A percentile compares a stretch with the other conserved stretches of the same genome.
phyloP scores from a whole-genome alignment of 176 grass and related monocot genomes.

The Rhynchospora pubera region DNA sequence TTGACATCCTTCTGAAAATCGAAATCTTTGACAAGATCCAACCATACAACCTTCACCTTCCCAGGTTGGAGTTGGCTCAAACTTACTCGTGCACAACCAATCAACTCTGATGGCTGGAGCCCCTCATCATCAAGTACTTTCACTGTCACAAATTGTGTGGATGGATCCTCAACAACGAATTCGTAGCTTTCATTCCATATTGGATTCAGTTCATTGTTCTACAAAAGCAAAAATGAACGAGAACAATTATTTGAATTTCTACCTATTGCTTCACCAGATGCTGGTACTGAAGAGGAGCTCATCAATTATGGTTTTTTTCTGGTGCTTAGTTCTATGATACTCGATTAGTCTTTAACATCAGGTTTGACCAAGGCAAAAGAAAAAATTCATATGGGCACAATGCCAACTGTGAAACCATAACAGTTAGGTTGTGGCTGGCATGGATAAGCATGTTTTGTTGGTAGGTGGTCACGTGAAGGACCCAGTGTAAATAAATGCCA shows the following conservation, averaged over 20 bases:
- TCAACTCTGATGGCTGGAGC: constrained; percentile 63
- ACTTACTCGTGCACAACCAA: constrained; percentile 71
- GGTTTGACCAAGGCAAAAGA: background rate
- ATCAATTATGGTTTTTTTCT: background rate
- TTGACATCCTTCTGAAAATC: constrained; percentile 76
- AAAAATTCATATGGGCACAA: background rate
- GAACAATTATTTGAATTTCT: background rate
- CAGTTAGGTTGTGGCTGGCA: background rate
- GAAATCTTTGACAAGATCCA: constrained; percentile 89
- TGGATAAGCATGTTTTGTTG: background rate
- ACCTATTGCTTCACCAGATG: background rate
- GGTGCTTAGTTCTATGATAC: background rate
- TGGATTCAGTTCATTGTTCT: constrained; percentile 98
- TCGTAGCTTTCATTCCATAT: constrained; percentile 98
- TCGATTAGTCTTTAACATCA: background rate
- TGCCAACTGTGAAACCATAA: background rate
- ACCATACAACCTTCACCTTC: constrained; percentile 91
- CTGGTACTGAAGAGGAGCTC: background rate
- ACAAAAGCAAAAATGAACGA: constrained; percentile 34
- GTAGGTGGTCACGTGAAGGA: background rate
- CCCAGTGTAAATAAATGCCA: background rate
- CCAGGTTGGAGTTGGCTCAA: constrained; percentile 66
- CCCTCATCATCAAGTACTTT: constrained; percentile 96
- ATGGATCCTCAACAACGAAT: constrained; percentile 88
- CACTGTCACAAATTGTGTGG: constrained; percentile 75